Conservation (phyloP, 2,329 filamentous ascomycete genomes). For the Neofusicoccum laricinum region DNA sequence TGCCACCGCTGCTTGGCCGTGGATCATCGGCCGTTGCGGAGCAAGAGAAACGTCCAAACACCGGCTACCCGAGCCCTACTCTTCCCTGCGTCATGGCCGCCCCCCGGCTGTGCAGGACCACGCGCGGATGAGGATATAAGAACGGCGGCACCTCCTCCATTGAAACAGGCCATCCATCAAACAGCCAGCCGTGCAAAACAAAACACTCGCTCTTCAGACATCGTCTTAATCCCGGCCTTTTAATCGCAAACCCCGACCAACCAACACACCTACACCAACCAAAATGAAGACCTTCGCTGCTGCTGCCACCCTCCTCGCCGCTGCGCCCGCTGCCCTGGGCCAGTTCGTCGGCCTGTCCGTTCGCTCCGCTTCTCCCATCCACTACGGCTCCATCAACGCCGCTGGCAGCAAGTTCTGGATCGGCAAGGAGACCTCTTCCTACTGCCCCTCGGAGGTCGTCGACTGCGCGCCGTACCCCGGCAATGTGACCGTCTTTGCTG, state of each 20-base stretch:
- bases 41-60: not conserved
- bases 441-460: constrained; percentile 46
- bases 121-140: not conserved
- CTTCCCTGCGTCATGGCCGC: not conserved
- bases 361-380: constrained; percentile 49
- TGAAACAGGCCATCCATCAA: not conserved
- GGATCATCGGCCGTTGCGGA: not conserved
- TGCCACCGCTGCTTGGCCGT: not conserved
- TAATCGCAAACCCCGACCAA: not conserved
- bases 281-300: constrained; percentile 35
- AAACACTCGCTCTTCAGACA: not conserved
- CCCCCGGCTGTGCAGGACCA: not conserved
- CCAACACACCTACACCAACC: not conserved
- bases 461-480: constrained; percentile 42
- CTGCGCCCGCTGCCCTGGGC: constrained; percentile 21
- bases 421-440: constrained; percentile 45
- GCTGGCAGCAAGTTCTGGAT: constrained; percentile 50
- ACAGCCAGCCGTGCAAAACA: not conserved
- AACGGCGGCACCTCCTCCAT: not conserved
- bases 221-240: not conserved
- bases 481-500: constrained; percentile 46
- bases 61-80: not conserved
- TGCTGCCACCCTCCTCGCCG: constrained; percentile 27
- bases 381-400: constrained; percentile 48
- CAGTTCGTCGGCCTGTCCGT: constrained; percentile 43